These are phyloP conservation scores for Obelidium mucronatum DNA, from an alignment of 192 early-diverging fungal genomes.

Conservation along the genomic window DNA sequence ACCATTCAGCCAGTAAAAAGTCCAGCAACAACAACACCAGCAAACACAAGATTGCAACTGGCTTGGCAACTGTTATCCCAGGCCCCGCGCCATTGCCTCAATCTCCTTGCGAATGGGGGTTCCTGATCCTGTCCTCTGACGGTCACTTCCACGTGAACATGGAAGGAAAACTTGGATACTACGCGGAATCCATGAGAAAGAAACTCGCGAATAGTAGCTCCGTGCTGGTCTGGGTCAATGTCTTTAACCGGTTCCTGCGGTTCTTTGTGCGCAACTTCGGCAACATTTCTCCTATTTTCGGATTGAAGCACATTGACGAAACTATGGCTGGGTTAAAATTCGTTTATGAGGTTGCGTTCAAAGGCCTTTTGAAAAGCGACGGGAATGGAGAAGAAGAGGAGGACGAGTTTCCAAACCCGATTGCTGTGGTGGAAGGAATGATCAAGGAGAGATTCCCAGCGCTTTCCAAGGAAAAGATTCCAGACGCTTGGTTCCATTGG, in stretches of 20 bases:
- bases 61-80: not conserved
- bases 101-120: not conserved
- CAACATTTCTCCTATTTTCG: not conserved
- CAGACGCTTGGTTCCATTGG: not conserved
- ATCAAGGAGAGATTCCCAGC: not conserved
- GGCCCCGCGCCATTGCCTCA: not conserved
- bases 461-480: not conserved
- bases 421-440: not conserved
- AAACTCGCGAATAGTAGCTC: not conserved
- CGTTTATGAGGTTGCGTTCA: not conserved
- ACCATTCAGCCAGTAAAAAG: not conserved
- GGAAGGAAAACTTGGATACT: not conserved
- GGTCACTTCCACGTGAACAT: not conserved
- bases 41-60: not conserved
- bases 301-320: not conserved
- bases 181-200: not conserved
- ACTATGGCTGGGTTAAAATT: not conserved
- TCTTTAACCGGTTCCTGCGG: not conserved
- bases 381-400: not conserved
- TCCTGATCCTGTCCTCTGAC: not conserved
- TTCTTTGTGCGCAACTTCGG: not conserved
- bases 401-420: not conserved
- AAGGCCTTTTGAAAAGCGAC: not conserved
- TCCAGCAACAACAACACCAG: not conserved
- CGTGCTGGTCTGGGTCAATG: not conserved